Conservation (phyloP, 345 rosid species). For the Physaria fendleri region DNA sequence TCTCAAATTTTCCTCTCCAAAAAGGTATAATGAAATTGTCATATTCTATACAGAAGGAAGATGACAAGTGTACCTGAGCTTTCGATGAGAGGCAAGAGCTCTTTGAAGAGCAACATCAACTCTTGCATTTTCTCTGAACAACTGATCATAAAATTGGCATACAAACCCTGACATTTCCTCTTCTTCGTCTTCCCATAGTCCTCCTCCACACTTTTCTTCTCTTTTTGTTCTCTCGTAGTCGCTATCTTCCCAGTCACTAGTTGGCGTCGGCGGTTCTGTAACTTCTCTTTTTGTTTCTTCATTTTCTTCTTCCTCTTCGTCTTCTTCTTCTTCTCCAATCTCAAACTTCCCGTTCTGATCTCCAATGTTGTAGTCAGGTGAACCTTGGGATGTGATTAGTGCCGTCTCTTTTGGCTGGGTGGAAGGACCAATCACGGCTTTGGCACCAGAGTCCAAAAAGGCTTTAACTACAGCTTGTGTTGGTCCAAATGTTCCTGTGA, state of each 20-base stretch:
- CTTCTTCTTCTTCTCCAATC: constrained; percentile 87
- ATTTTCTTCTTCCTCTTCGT: constrained; percentile 54
- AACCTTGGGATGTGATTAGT: constrained; percentile 38
- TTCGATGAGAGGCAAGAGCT: constrained; percentile 63
- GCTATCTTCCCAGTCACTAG: constrained; percentile 96
- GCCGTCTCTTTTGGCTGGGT: constrained; percentile 61
- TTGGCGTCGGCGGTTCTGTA: constrained; percentile 48
- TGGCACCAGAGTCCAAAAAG: constrained; percentile 76
- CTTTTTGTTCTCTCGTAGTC: constrained; percentile 47
- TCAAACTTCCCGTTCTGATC: constrained; percentile 75
- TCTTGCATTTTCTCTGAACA: constrained; percentile 37
- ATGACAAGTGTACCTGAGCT: constrained; percentile 74
- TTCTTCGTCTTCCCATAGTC: too few relatives aligned
- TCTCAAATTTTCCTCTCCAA: too few relatives aligned
- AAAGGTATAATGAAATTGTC: too few relatives aligned
- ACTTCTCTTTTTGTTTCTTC: constrained; percentile 68
- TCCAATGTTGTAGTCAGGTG: constrained; percentile 38
- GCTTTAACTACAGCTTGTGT: constrained; percentile 41
- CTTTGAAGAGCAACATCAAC: constrained; percentile 65
- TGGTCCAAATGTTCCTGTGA: constrained; percentile 81
- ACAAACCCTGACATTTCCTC: too few relatives aligned
- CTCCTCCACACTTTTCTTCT: neutral
- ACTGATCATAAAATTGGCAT: too few relatives aligned
- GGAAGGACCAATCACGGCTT: constrained; percentile 72
- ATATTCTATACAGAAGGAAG: constrained; percentile 52